A percentile compares a stretch with the other conserved stretches of the same genome.
Evolutionary conservation across 441 rosid genomes (phyloP).

Genomic region (Francoa sonchifolia): DNA sequence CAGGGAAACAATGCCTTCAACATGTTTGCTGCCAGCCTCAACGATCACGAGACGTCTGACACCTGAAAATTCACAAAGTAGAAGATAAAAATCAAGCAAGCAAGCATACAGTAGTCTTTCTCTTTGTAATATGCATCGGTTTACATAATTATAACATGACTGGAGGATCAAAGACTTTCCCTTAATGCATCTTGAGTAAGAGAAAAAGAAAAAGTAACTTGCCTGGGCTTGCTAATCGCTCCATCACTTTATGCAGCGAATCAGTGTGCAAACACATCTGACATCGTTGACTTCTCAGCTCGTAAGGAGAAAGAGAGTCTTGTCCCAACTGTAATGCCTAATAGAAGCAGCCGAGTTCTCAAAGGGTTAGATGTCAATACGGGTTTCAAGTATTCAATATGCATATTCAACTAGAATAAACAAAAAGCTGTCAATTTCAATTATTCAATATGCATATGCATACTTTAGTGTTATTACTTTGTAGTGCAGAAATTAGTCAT

Average conservation of each 20-base stretch:
- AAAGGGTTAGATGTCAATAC: too few species aligned
- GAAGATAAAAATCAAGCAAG: constrained; percentile 9
- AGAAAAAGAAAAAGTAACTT: constrained; percentile 1
- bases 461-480: too few species aligned
- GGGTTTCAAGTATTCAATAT: too few species aligned
- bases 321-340: constrained; percentile 96
- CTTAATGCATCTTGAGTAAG: too few species aligned
- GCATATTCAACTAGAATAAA: too few species aligned
- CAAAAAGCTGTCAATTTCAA: too few species aligned
- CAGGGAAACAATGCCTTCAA: constrained; percentile 81
- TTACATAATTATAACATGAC: too few species aligned
- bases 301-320: constrained; percentile 48
- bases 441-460: too few species aligned
- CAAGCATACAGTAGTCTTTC: background rate
- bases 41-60: constrained; percentile 79
- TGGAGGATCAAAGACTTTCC: too few species aligned
- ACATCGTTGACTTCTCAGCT: constrained; percentile 64
- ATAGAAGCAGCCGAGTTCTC: constrained; percentile 3
- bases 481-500: too few species aligned
- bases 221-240: constrained; percentile 82
- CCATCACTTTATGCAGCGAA: constrained; percentile 61
- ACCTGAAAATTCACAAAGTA: constrained; percentile 34
- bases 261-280: constrained; percentile 73
- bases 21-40: constrained; percentile 97
- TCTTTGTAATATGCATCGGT: background rate